Evolutionary conservation across 2,329 filamentous ascomycete species (phyloP).

Genomic region (Alternaria burnsii): DNA sequence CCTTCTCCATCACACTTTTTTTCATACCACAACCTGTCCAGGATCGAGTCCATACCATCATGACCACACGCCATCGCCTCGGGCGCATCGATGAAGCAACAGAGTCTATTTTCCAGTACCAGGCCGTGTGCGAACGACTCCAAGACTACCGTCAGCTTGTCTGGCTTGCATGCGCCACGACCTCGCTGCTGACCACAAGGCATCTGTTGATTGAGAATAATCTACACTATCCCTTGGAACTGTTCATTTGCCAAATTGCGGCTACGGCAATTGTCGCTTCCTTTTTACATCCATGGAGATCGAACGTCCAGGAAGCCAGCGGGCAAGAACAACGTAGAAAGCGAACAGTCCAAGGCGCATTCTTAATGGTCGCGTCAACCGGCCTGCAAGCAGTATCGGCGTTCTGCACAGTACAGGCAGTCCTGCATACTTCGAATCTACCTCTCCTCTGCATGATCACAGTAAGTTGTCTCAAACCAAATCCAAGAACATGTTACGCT

Average conservation of each 20-base stretch:
- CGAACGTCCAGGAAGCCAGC: neutral
- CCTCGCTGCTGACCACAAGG: conserved; percentile 31
- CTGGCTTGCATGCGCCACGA: conserved; percentile 29
- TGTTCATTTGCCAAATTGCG: conserved; percentile 25
- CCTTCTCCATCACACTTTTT: conserved; percentile 1
- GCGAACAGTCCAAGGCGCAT: conserved; percentile 3
- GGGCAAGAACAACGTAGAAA: conserved; percentile 1
- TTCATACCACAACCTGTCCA: neutral
- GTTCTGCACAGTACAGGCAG: conserved; percentile 37
- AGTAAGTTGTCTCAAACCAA: conserved; percentile 27
- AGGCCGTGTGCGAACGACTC: conserved; percentile 8
- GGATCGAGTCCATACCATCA: conserved; percentile 1
- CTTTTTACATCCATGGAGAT: conserved; percentile 1
- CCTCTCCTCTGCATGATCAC: conserved; percentile 41
- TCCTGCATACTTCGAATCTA: conserved; percentile 44
- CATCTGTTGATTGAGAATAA: conserved; percentile 35
- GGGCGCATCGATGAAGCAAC: neutral
- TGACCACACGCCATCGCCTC: conserved; percentile 8
- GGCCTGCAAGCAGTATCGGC: conserved; percentile 31
- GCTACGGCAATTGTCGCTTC: conserved; percentile 14
- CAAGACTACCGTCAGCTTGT: conserved; percentile 13
- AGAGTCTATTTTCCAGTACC: neutral
- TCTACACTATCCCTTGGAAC: conserved; percentile 33
- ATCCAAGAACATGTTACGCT: neutral
- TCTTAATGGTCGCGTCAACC: conserved; percentile 12